A percentile compares a stretch with the other conserved stretches of the same genome.
These are phyloP conservation scores for Penicillium subrubescens DNA, from an alignment of 495 filamentous ascomycete species.

Conservation along the genomic window DNA sequence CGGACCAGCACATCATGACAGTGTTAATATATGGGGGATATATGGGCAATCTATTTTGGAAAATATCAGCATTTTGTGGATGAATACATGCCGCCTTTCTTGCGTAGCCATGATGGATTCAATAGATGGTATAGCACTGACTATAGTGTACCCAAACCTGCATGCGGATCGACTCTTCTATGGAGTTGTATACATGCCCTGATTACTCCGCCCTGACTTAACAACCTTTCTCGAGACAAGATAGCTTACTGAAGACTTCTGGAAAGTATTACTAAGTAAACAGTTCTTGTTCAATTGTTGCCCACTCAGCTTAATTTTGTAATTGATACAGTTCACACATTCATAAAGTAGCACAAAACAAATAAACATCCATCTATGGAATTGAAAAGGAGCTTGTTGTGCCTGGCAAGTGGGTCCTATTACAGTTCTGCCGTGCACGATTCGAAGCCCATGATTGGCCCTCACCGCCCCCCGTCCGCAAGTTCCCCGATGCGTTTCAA, in stretches of 20 bases:
- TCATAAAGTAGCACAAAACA: no score
- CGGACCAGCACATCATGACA: conserved; percentile 30
- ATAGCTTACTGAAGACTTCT: no score
- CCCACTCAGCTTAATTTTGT: no score
- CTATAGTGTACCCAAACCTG: not conserved
- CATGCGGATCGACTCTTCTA: not conserved
- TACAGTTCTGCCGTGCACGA: conserved; percentile 26
- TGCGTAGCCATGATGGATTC: not conserved
- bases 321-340: no score
- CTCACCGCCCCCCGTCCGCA: conserved; percentile 33
- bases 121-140: not conserved
- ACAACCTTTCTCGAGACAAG: no score
- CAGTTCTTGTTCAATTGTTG: no score
- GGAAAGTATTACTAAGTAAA: no score
- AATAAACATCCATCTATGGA: not conserved
- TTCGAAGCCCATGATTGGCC: conserved; percentile 34
- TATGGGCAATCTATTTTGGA: conserved; percentile 5
- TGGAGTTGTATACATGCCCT: not conserved
- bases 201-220: not conserved
- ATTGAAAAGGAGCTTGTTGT: not conserved
- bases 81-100: not conserved
- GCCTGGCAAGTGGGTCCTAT: not conserved
- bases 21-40: conserved; percentile 3
- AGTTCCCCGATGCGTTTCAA: conserved; percentile 28
- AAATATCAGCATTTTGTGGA: not conserved